Evolutionary conservation across 2,329 filamentous ascomycete species (phyloP).

Genomic region (Cercospora nicotianae): DNA sequence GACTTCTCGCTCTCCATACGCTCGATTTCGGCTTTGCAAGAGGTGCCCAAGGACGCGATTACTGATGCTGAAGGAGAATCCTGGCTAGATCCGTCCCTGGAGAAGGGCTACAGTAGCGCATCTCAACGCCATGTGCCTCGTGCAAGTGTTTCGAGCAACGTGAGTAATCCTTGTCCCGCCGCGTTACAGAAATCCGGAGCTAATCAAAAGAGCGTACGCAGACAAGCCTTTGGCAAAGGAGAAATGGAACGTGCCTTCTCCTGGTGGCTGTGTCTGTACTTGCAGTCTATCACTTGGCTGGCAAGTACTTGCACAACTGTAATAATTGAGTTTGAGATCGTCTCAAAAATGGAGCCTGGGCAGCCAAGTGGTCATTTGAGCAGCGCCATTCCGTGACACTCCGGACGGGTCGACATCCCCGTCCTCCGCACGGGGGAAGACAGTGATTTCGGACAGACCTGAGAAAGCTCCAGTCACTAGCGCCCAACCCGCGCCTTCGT

Average conservation of each 20-base stretch:
- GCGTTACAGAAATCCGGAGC: not conserved
- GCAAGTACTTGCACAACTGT: conserved; percentile 5
- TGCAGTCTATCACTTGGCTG: not conserved
- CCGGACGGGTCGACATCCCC: not conserved
- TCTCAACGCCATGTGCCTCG: not conserved
- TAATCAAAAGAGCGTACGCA: conserved; percentile 1
- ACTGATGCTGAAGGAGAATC: not conserved
- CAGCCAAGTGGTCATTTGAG: conserved; percentile 2
- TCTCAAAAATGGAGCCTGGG: conserved; percentile 2
- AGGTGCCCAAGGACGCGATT: conserved; percentile 22
- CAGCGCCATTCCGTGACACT: not conserved
- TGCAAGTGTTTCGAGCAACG: not conserved
- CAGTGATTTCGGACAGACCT: not conserved
- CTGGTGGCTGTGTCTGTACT: not conserved
- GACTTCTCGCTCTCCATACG: conserved; percentile 60
- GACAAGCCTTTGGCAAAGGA: not conserved
- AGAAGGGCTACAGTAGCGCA: not conserved
- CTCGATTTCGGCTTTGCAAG: conserved; percentile 53
- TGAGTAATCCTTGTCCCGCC: not conserved
- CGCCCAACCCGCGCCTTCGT: not conserved
- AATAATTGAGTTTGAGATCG: conserved; percentile 1
- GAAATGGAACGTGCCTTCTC: not conserved
- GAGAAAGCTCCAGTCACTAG: not conserved
- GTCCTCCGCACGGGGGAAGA: not conserved
- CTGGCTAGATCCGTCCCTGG: not conserved